These are phyloP conservation scores for Schwanniomyces etchellsii DNA, from an alignment of 1,139 yeast species.

Conservation along the genomic window DNA sequence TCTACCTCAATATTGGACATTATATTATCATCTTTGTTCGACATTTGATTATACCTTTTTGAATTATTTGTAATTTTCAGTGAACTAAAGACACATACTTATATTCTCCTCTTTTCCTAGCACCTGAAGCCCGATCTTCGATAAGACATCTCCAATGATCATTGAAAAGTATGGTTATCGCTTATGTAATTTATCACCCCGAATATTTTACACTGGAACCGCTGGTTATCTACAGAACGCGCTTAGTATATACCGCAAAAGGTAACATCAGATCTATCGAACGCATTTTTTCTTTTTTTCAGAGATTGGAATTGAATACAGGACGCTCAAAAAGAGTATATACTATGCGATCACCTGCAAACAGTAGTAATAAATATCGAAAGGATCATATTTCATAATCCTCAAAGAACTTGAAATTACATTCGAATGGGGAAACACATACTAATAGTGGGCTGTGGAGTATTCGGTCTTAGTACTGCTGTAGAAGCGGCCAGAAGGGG, in stretches of 20 bases:
- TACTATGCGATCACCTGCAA: background rate
- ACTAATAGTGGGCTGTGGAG: constrained; percentile 14
- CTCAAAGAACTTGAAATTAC: background rate
- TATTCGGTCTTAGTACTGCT: constrained; percentile 10
- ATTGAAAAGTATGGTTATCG: background rate
- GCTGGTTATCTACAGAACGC: background rate
- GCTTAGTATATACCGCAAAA: background rate
- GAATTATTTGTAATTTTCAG: background rate
- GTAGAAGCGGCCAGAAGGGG: constrained; percentile 7
- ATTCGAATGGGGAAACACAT: background rate
- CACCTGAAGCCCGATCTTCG: background rate
- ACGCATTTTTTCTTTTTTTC: background rate
- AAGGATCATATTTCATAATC: background rate
- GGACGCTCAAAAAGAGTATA: background rate
- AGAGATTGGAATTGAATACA: background rate
- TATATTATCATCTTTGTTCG: background rate
- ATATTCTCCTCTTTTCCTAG: constrained; percentile 1
- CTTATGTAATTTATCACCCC: background rate
- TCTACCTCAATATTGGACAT: background rate
- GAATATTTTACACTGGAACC: background rate
- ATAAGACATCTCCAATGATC: background rate
- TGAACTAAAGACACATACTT: background rate
- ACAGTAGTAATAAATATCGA: background rate
- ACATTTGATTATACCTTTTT: background rate
- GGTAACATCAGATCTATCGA: background rate